Base-by-base conservation (phyloP, 257 asterid genomes). In the Echium plantagineum region DNA sequence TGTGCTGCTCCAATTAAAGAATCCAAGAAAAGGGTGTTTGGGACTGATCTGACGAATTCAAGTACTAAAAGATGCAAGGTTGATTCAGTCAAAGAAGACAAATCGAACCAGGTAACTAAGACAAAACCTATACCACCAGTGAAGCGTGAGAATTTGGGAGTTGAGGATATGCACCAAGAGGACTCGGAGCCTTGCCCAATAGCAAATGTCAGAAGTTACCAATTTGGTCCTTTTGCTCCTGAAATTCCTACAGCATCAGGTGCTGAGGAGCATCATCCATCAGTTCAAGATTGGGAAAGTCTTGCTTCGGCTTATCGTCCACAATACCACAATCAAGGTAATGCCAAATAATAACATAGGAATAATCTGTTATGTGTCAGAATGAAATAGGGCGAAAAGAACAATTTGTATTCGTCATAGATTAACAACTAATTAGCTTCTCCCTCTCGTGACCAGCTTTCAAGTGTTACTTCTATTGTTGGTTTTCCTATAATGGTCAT, bases 181-280 rank as follows among this genome's bases (percentile, higher is more conserved):
- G 66, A 67, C 47, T 55, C 54, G 13, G 72, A 51, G 35, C 53
- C 42, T 10, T 70, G 63, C 55, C 52, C 75, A 63, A 72, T 67
- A 74, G 28, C 65, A 22, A 67, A 68, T 59, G 32, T 22, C 22
- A 80, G 72, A 73, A 74, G 84, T 67, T 84, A 79, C 65, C 86
- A 82, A 58, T 93, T 84, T 71, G 99, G 97, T 72, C 99, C 99
- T 51, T 93, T 93, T 80, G 94, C 99, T 26, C 99, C 98, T 62
- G 80, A 77, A 65, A 70, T 68, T 57, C 72, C 90, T 28, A 73
- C 76, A 57, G 80, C n/a, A 47, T 89, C 63, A 67, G 80, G 20
- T 62, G 69, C 82, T 63, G 77, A 77, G 9, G 80, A 76, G 22
- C 77, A 78, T 49, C 73, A 63, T 31, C 75, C 63, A 53, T 81